A percentile compares a stretch with the other conserved stretches of the same genome.
These are phyloP conservation scores for Ascochyta rabiei DNA, from an alignment of 2,329 filamentous ascomycete species.

Conservation along the genomic window DNA sequence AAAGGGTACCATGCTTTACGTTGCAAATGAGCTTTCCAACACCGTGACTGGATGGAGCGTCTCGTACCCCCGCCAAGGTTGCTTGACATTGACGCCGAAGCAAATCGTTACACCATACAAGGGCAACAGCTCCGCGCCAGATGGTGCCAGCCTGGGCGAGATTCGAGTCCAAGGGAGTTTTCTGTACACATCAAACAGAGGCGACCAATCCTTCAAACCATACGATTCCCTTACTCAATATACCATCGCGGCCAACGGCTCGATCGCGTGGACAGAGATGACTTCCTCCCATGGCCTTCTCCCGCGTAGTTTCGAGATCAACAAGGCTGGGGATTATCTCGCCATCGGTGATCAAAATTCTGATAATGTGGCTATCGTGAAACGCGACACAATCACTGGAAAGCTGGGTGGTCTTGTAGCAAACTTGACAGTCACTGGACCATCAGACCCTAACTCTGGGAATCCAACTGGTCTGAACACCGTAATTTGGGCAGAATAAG, in stretches of 20 bases:
- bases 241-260: conserved; percentile 38
- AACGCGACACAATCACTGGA: conserved; percentile 37
- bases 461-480: conserved; percentile 11
- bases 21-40: conserved; percentile 45
- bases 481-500: conserved; percentile 13
- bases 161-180: conserved; percentile 42
- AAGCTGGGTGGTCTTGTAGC: conserved; percentile 36
- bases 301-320: conserved; percentile 46
- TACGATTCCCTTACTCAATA: conserved; percentile 47
- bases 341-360: conserved; percentile 44
- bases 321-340: conserved; percentile 40
- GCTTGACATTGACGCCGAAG: conserved; percentile 38
- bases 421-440: conserved; percentile 30
- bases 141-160: conserved; percentile 41
- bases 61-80: conserved; percentile 39
- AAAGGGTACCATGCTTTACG: conserved; percentile 37
- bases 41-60: conserved; percentile 42
- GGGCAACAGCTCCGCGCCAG: conserved; percentile 36
- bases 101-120: conserved; percentile 44
- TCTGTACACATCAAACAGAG: conserved; percentile 45
- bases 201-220: conserved; percentile 44
- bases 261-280: conserved; percentile 36
- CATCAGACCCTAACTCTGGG: conserved; percentile 4
- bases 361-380: conserved; percentile 43
- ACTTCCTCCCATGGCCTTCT: conserved; percentile 44